Evolutionary conservation across 768 basidiomycete genomes (phyloP), one percentile per base, ranked within the genome.

Genomic region (Naganishia vishniacii): DNA sequence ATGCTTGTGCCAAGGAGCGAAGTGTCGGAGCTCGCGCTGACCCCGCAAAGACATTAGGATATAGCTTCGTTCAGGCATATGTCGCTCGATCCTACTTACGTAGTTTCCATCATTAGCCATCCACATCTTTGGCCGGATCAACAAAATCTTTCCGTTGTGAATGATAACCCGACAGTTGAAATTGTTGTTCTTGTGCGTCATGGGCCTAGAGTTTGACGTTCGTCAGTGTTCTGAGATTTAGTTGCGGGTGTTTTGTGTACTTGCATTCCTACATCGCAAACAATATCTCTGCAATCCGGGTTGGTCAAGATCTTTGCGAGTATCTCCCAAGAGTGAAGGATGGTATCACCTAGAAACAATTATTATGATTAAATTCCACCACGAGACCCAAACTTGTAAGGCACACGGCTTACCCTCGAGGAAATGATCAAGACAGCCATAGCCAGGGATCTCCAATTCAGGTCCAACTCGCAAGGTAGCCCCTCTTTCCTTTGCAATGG

Each of bases 71-170:
- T 37, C 34, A 37, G 34, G 8, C 15, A 15, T 7, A 37, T 37
- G 34, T 37, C 15, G 7, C 34, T 12, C 3, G 9, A 26, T 15
- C 3, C 18, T 32, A 80, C 78, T 82, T 81, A 69, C 95, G 76
- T 99, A 99, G 73, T 98, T 98, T 3, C 95, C 95, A 71, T 95
- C 91, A 73, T 98, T 98, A 1, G 95, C 95, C 47, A 99, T 81
- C 95, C 95, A 99, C 93, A 99, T 93, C 80, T 98, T 99, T 0
- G 95, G 95, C 25, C 95, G 85, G 68, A 99, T 98, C 67, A 97
- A 84, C 0, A 97, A 79, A 65, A 99, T 92, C 79, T 89, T 83
- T 61, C 84, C 82, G 78, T 92, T 82, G 73, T 91, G 83, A 45
- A 93, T 84, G 74, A 98, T 86, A 37, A 98, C 82, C 20, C 95